phyloP scores from a whole-genome alignment of 176 grass and related monocot genomes.

The Neostapfia colusana region DNA sequence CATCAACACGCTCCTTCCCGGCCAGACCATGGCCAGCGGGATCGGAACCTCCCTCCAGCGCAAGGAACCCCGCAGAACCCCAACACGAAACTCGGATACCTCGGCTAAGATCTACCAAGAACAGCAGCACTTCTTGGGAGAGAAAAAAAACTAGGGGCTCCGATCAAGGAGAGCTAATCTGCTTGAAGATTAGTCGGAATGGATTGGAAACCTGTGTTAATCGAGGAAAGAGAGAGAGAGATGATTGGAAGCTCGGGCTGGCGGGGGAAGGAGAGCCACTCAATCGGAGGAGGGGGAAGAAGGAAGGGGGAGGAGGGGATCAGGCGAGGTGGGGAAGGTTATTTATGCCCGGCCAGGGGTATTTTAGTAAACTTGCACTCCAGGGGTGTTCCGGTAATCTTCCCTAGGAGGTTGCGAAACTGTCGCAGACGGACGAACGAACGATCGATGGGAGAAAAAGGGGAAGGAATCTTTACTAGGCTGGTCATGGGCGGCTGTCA shows the following conservation, averaged over 20 bases:
- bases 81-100: background rate
- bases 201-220: too few species aligned
- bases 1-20: constrained; percentile 33
- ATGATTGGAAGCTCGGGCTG: constrained; percentile 27
- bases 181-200: background rate
- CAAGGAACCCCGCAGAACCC: constrained; percentile 34
- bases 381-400: constrained; percentile 33
- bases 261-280: constrained; percentile 2
- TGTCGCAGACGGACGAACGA: background rate
- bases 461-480: background rate
- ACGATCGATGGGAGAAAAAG: constrained; percentile 6
- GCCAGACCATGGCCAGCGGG: constrained; percentile 51
- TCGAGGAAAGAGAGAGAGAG: background rate
- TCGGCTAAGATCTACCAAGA: constrained; percentile 40
- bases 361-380: background rate
- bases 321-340: background rate
- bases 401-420: background rate
- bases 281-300: background rate
- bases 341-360: constrained; percentile 40
- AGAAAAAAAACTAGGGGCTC: background rate
- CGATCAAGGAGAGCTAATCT: background rate
- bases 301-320: constrained; percentile 37
- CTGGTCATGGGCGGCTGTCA: constrained; percentile 34
- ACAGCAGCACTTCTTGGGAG: background rate
- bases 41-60: constrained; percentile 55